Conservation (phyloP, 2,329 filamentous ascomycete genomes). For the Cadophora sp. region DNA sequence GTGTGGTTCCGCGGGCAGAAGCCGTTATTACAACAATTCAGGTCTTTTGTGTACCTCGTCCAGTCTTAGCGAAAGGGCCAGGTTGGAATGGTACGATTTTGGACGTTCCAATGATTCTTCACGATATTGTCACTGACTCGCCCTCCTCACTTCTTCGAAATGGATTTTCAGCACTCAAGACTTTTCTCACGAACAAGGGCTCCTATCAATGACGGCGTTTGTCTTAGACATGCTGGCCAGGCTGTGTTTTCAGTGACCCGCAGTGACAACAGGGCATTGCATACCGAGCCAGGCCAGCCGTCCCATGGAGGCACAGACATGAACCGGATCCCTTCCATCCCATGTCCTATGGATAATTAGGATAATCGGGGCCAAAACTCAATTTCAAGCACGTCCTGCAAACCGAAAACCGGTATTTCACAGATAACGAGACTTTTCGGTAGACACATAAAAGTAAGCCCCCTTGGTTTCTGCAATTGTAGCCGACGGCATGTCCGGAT, state of each 20-base stretch:
- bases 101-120: not conserved
- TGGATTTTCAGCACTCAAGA: not conserved
- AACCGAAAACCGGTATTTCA: constrained; percentile 23
- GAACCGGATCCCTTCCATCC: constrained; percentile 6
- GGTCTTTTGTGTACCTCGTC: not conserved
- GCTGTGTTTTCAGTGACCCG: constrained; percentile 1
- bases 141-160: not conserved
- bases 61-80: not conserved
- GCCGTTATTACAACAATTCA: not conserved
- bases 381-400: constrained; percentile 18
- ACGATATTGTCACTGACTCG: not conserved
- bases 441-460: constrained; percentile 19
- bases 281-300: not conserved
- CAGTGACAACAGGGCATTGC: constrained; percentile 19
- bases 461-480: constrained; percentile 17
- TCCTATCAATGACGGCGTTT: constrained; percentile 28
- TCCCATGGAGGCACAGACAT: constrained; percentile 13
- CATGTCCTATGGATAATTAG: constrained; percentile 13
- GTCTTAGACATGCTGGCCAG: constrained; percentile 25
- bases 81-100: not conserved
- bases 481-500: constrained; percentile 16
- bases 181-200: not conserved
- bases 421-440: constrained; percentile 24
- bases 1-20: not conserved
- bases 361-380: constrained; percentile 20